Evolutionary conservation across 768 basidiomycete genomes (phyloP).

Genomic region (Boletus pseudo-olivaceus): DNA sequence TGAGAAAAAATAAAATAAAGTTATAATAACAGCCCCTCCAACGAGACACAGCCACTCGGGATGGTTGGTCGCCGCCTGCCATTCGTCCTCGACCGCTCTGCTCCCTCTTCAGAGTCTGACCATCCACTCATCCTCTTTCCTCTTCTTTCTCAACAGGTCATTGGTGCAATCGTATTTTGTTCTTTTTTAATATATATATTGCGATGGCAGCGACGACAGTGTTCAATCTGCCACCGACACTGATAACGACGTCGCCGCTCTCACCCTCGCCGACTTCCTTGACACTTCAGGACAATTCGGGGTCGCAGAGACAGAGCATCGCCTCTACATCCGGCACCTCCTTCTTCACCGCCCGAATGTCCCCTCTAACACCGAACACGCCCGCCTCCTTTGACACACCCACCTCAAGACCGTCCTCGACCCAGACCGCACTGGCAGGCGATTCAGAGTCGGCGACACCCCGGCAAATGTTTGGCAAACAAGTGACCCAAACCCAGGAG

Average conservation of each 20-base stretch:
- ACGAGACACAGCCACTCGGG: conserved; percentile 13
- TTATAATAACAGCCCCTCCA: not conserved
- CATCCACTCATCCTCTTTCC: not conserved
- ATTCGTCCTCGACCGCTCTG: not conserved
- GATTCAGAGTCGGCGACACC: conserved; percentile 29
- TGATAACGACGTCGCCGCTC: conserved; percentile 18
- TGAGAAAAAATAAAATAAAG: not conserved
- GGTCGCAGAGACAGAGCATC: conserved; percentile 21
- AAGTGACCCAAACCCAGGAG: conserved; percentile 38
- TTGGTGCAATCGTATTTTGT: not conserved
- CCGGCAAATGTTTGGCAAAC: conserved; percentile 30
- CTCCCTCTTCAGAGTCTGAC: not conserved
- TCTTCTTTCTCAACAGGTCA: not conserved
- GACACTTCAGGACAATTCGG: conserved; percentile 8
- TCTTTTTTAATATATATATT: not conserved
- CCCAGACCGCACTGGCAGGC: conserved; percentile 27
- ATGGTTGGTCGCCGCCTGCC: not conserved
- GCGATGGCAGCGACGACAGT: conserved; percentile 13
- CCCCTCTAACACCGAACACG: conserved; percentile 20
- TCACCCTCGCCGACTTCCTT: conserved; percentile 12
- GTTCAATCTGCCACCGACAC: conserved; percentile 2
- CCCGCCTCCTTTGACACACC: conserved; percentile 21
- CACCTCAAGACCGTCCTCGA: conserved; percentile 35
- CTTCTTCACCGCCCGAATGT: conserved; percentile 27
- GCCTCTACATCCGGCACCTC: conserved; percentile 26